phyloP scores from a whole-genome alignment of 805 yeast genomes.

The Priceomyces carsonii region DNA sequence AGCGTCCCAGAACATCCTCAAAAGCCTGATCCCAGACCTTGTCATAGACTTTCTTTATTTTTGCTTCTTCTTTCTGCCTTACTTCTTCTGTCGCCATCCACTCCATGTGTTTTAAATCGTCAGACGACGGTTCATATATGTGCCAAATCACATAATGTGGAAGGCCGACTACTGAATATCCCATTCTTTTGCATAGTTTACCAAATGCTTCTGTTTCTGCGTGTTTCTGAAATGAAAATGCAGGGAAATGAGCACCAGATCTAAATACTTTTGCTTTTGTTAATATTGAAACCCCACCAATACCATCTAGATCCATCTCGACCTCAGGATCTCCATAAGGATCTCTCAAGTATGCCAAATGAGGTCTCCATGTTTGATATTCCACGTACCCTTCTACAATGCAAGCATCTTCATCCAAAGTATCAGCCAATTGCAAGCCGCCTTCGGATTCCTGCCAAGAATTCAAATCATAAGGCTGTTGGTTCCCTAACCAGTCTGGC shows the following conservation, averaged over 20 bases:
- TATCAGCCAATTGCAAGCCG: constrained; percentile 72
- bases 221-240: constrained; percentile 91
- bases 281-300: constrained; percentile 94
- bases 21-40: constrained; percentile 78
- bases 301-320: constrained; percentile 92
- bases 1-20: constrained; percentile 68
- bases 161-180: constrained; percentile 80
- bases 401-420: constrained; percentile 88
- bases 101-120: constrained; percentile 81
- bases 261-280: constrained; percentile 86
- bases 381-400: constrained; percentile 97
- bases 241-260: constrained; percentile 92
- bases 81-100: constrained; percentile 85
- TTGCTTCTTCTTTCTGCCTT: constrained; percentile 61
- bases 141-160: constrained; percentile 98
- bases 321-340: constrained; percentile 94
- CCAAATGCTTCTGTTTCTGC: constrained; percentile 99
- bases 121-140: constrained; percentile 91
- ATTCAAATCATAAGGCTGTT: constrained; percentile 82
- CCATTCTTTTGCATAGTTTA: constrained; percentile 83
- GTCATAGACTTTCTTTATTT: constrained; percentile 63
- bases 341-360: constrained; percentile 89
- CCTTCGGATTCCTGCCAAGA: constrained; percentile 88
- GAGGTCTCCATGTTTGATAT: constrained; percentile 98
- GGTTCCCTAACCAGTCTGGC: constrained; percentile 83